phyloP scores from a whole-genome alignment of 2,329 filamentous ascomycete genomes.

The Lachnellula subtilissima region DNA sequence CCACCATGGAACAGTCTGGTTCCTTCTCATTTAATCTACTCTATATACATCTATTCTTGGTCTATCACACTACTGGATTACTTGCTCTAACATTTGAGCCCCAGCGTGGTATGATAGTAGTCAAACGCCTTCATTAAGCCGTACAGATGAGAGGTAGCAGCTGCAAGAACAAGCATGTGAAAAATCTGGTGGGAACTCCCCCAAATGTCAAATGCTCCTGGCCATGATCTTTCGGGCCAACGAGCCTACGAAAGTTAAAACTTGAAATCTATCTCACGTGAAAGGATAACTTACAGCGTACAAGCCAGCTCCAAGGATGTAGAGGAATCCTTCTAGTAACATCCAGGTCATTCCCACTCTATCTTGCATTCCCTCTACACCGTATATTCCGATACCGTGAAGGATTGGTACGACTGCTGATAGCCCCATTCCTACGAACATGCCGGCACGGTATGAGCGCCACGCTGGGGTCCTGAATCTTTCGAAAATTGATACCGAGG shows the following conservation, averaged over 20 bases:
- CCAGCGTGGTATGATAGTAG: slow-evolving; percentile 59
- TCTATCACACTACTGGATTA: neutral
- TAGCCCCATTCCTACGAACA: slow-evolving; percentile 85
- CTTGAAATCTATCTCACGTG: neutral
- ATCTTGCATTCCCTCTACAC: slow-evolving; percentile 58
- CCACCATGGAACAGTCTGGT: neutral
- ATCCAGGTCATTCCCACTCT: slow-evolving; percentile 80
- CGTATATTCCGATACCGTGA: slow-evolving; percentile 68
- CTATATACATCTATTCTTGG: neutral
- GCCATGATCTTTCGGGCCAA: slow-evolving; percentile 74
- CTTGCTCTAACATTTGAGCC: slow-evolving; percentile 20
- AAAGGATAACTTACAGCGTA: slow-evolving; percentile 63
- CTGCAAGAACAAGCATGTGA: slow-evolving; percentile 80
- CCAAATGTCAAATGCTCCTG: slow-evolving; percentile 82
- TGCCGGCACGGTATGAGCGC: slow-evolving; percentile 77
- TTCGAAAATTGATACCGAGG: slow-evolving; percentile 71
- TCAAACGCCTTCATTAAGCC: slow-evolving; percentile 83
- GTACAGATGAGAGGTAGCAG: slow-evolving; percentile 74
- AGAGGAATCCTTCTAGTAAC: slow-evolving; percentile 72
- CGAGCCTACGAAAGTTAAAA: slow-evolving; percentile 49
- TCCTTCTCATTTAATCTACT: neutral
- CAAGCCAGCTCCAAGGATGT: slow-evolving; percentile 78
- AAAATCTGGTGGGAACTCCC: slow-evolving; percentile 96
- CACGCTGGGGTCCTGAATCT: slow-evolving; percentile 78
- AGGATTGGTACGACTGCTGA: slow-evolving; percentile 79